These are phyloP conservation scores for Colletotrichum sansevieriae DNA, from an alignment of 2,329 filamentous ascomycete species.

Conservation along the genomic window DNA sequence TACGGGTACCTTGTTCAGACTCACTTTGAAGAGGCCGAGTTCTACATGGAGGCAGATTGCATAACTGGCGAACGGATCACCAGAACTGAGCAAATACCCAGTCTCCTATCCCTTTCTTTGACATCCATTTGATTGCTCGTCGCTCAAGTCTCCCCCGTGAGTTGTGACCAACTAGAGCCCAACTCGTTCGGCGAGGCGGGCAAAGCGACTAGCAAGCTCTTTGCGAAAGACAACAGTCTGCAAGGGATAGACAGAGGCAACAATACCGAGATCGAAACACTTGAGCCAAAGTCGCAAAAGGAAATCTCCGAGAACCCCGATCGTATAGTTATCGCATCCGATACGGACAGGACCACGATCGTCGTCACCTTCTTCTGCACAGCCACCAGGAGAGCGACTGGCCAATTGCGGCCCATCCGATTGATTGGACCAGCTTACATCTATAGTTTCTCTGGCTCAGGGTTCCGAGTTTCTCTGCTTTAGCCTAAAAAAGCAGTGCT, in stretches of 20 bases:
- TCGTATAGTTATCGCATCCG: constrained; percentile 17
- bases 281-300: neutral
- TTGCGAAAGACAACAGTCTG: neutral
- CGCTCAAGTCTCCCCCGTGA: neutral
- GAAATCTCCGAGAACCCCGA: constrained; percentile 16
- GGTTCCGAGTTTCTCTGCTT: too few relatives aligned
- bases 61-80: too few relatives aligned
- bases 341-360: constrained; percentile 3
- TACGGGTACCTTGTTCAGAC: neutral
- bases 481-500: too few relatives aligned
- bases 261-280: constrained; percentile 10
- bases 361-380: constrained; percentile 10
- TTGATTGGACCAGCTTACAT: constrained; percentile 5
- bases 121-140: neutral
- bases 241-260: neutral
- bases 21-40: neutral
- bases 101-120: neutral
- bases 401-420: neutral
- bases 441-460: neutral
- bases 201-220: too few relatives aligned
- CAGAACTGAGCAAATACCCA: too few relatives aligned
- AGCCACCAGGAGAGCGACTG: constrained; percentile 15
- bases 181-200: neutral
- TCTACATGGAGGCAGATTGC: neutral
- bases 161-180: neutral